Evolutionary conservation across 331 rosid genomes (phyloP).

Genomic region (Cucumis variabilis): DNA sequence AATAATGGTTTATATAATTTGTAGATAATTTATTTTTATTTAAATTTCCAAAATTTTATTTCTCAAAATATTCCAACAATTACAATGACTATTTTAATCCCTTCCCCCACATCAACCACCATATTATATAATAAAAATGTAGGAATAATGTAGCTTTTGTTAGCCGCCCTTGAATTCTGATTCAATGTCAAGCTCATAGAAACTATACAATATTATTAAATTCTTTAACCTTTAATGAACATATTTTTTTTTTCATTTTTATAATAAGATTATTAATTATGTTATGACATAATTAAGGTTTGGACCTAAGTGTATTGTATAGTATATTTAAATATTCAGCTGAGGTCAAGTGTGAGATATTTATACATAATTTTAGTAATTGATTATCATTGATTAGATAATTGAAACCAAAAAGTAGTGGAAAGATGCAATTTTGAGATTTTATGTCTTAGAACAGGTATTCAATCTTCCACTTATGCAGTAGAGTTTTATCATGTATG

Average conservation of each 20-base stretch:
- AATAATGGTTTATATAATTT: no score
- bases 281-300: neutral
- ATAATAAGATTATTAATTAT: neutral
- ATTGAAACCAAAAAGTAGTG: neutral
- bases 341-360: neutral
- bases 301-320: neutral
- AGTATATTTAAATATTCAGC: neutral
- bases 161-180: constrained; percentile 3
- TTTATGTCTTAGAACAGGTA: no score
- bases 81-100: neutral
- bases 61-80: no score
- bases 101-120: neutral
- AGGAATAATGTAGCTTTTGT: neutral
- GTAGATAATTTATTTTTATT: no score
- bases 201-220: neutral
- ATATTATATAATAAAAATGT: no score
- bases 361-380: neutral
- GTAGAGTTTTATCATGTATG: neutral
- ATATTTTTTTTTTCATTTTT: neutral
- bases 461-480: neutral
- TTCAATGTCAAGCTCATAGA: neutral
- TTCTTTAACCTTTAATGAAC: neutral
- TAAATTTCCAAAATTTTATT: no score
- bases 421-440: neutral
- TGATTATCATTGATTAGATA: neutral